Percentiles rank a stretch among this genome's conserved stretches.
Evolutionary conservation across 2,329 filamentous ascomycete genomes (phyloP).

Genomic region (Neonectria hederae): DNA sequence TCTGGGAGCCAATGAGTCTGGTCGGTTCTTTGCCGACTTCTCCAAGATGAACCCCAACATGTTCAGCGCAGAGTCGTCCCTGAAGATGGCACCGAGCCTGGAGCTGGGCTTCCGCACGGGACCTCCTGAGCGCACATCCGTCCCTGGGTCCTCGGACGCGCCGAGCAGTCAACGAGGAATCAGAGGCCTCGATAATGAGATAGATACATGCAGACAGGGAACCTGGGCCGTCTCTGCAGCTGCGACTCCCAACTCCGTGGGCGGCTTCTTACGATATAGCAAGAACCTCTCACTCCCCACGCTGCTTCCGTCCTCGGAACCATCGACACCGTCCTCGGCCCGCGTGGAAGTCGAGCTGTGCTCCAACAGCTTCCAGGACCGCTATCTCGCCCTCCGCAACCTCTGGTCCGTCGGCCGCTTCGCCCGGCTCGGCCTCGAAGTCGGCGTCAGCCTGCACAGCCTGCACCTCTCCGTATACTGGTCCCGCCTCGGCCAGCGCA

Average conservation of each 20-base stretch:
- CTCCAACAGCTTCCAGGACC: slow-evolving; percentile 47
- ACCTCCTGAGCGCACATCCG: slow-evolving; percentile 23
- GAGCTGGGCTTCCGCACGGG: slow-evolving; percentile 53
- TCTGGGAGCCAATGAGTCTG: slow-evolving; percentile 40
- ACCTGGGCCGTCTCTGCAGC: slow-evolving; percentile 55
- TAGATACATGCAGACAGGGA: slow-evolving; percentile 42
- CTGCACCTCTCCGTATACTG: slow-evolving; percentile 59
- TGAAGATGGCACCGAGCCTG: slow-evolving; percentile 48
- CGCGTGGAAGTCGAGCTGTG: slow-evolving; percentile 56
- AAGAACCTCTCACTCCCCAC: slow-evolving; percentile 46
- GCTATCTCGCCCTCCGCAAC: slow-evolving; percentile 55
- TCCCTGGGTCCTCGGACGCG: slow-evolving; percentile 23
- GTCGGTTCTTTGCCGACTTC: slow-evolving; percentile 47
- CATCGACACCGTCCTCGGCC: slow-evolving; percentile 35
- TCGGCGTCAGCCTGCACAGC: slow-evolving; percentile 53
- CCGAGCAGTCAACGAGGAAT: slow-evolving; percentile 47
- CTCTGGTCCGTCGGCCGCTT: slow-evolving; percentile 53
- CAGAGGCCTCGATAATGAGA: slow-evolving; percentile 48
- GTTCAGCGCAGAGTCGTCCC: slow-evolving; percentile 43
- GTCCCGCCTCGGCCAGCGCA: slow-evolving; percentile 56
- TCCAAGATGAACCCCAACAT: slow-evolving; percentile 44
- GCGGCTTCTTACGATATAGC: slow-evolving; percentile 49
- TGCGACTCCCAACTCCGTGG: slow-evolving; percentile 39
- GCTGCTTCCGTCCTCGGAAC: slow-evolving; percentile 24
- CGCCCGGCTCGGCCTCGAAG: slow-evolving; percentile 55